Evolutionary conservation across 2,329 filamentous ascomycete species (phyloP).

Genomic region (Penicillium sp.): DNA sequence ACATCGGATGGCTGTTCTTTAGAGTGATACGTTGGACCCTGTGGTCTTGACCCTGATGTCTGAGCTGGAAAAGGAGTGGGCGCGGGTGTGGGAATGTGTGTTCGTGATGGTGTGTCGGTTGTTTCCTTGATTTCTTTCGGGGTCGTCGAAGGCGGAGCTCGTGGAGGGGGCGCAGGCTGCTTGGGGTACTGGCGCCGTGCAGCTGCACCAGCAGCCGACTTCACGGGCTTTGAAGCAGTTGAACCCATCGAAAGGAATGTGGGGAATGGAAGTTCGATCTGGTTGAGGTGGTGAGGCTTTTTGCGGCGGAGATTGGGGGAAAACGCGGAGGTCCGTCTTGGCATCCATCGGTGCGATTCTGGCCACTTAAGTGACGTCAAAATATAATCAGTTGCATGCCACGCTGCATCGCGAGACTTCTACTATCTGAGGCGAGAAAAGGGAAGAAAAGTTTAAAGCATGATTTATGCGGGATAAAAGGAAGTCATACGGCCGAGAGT

Average conservation of each 20-base stretch:
- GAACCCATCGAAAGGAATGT: slow-evolving; percentile 51
- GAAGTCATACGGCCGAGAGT: too few relatives aligned
- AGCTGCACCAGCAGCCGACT: slow-evolving; percentile 49
- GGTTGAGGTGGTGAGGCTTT: slow-evolving; percentile 11
- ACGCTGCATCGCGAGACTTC: too few relatives aligned
- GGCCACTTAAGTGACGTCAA: slow-evolving; percentile 25
- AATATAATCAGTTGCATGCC: slow-evolving; percentile 15
- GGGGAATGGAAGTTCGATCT: not conserved
- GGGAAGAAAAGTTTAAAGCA: too few relatives aligned
- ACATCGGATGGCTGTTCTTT: slow-evolving; percentile 33
- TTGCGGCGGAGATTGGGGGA: slow-evolving; percentile 19
- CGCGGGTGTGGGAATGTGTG: slow-evolving; percentile 7
- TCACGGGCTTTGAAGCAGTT: slow-evolving; percentile 56
- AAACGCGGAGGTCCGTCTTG: slow-evolving; percentile 22
- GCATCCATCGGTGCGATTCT: slow-evolving; percentile 5
- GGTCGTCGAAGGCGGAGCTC: slow-evolving; percentile 26
- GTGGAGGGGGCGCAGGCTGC: slow-evolving; percentile 38
- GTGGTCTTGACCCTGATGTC: slow-evolving; percentile 2
- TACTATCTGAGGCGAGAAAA: too few relatives aligned
- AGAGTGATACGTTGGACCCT: slow-evolving; percentile 36
- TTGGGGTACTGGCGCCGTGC: slow-evolving; percentile 57
- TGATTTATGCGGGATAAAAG: too few relatives aligned
- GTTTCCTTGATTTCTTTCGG: slow-evolving; percentile 22
- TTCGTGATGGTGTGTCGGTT: slow-evolving; percentile 19
- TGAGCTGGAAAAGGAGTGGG: slow-evolving; percentile 3